phyloP scores from a whole-genome alignment of 2,329 filamentous ascomycete genomes.

The Exophiala sideris region DNA sequence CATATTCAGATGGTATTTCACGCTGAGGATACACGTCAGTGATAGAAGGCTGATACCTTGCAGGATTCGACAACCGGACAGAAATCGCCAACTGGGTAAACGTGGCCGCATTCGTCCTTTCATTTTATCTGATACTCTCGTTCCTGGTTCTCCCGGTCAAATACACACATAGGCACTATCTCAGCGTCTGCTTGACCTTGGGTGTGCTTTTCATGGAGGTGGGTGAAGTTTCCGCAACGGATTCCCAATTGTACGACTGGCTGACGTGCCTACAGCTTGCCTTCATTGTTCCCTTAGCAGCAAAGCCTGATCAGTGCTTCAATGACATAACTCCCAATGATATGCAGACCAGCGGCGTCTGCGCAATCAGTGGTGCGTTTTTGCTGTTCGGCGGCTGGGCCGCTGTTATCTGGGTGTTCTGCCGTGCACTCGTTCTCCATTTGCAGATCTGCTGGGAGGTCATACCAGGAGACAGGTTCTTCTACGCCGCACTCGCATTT shows the following conservation, averaged over 20 bases:
- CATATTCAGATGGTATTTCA: constrained; percentile 56
- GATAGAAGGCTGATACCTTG: background rate
- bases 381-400: constrained; percentile 82
- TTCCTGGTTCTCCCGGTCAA: constrained; percentile 79
- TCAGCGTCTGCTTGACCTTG: constrained; percentile 80
- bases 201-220: constrained; percentile 77
- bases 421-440: constrained; percentile 86
- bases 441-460: constrained; percentile 98
- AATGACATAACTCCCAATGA: constrained; percentile 90
- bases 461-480: constrained; percentile 81
- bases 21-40: background rate
- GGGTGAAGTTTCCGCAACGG: constrained; percentile 39
- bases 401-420: constrained; percentile 84
- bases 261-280: constrained; percentile 59
- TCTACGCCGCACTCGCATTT: constrained; percentile 73
- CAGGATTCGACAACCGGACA: constrained; percentile 57
- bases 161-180: constrained; percentile 86
- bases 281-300: constrained; percentile 82
- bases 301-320: constrained; percentile 75
- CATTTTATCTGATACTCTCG: constrained; percentile 72
- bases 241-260: background rate
- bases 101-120: constrained; percentile 67
- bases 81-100: constrained; percentile 77
- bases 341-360: constrained; percentile 77
- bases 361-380: constrained; percentile 83